Percentiles rank a stretch among this genome's conserved stretches.
phyloP scores from a whole-genome alignment of 1,284 basidiomycete species.

The Vanrija sp. region DNA sequence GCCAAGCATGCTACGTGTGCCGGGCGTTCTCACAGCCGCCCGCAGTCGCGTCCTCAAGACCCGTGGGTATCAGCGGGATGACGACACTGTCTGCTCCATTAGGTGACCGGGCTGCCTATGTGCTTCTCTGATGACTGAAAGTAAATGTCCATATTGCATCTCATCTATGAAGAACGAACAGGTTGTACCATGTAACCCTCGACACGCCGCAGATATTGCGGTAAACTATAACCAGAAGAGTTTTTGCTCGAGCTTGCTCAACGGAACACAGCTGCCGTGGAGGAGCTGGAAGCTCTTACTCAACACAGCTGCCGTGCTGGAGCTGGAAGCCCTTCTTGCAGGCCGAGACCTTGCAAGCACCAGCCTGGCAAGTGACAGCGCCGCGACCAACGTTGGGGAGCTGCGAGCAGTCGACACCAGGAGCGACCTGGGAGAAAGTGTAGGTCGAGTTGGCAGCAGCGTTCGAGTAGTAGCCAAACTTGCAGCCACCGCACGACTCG shows the following conservation, averaged over 20 bases:
- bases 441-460: too few species aligned
- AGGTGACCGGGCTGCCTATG: too few species aligned
- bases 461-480: not conserved
- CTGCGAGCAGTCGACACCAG: constrained; percentile 12
- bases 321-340: constrained; percentile 12
- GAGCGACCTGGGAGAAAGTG: not conserved
- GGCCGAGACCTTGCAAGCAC: constrained; percentile 7
- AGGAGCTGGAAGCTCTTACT: not conserved
- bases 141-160: not conserved
- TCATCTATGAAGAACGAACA: not conserved
- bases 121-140: not conserved
- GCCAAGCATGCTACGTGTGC: too few species aligned
- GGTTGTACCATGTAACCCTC: too few species aligned
- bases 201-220: too few species aligned
- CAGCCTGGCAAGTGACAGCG: constrained; percentile 9
- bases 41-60: too few species aligned
- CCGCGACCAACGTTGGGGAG: constrained; percentile 7
- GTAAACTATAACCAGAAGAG: too few species aligned
- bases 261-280: constrained; percentile 1
- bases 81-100: too few species aligned
- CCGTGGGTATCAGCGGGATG: too few species aligned
- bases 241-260: not conserved
- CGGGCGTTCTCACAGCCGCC: too few species aligned
- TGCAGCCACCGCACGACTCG: constrained; percentile 10
- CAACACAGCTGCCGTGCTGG: not conserved